Base-by-base conservation (phyloP, 1,284 basidiomycete genomes). In the Trichosporon inkin region DNA sequence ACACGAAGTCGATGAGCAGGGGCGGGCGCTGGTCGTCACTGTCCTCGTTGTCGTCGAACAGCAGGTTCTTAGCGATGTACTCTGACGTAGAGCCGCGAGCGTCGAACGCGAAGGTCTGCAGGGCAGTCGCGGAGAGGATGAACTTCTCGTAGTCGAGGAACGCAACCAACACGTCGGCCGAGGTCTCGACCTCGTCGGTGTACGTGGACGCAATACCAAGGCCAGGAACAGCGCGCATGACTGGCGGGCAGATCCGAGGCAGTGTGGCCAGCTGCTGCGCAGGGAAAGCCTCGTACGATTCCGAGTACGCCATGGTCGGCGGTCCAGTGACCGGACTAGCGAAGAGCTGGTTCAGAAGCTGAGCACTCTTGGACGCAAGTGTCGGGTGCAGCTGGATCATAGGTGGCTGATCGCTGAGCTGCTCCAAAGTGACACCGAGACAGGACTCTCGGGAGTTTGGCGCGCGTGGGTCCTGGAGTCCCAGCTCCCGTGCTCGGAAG, bases 281-380 rank as follows among this genome's bases (percentile, higher is more conserved):
- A 67, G 95, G 92, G 80, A 94, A 98, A 69, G 93, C 88, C 75
- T 94, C 90, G 20, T 88, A 83, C 3, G 89, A 90, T 40, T 92
- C 87, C 41, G 98, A 82, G 73, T 96, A 98, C 0, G 92, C 86
- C 78, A 92, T 87, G 11, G 88, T 88, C 38, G 88, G 84, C 24
- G 87, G 85, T 6, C 89, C 90, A 0, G 94, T 96, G 52, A 86
- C 83, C 1, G 88, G 84, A 73, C 96, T 90, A 7, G 87, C 83
- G 78, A 91, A 96, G 0, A 99, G 84, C 62, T 95, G 89, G 71
- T 90, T 84, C 13, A 99, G 79, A 44, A 98, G 82, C 44, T 84
- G 84, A 69, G 92, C 92, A 68, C 88, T 88, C 63, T 88, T 86
- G 72, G 96, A 92, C 0, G 93, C 93, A 24, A 98, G 80, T 1